Base-by-base conservation (phyloP, 371 early-diverging fungal genomes). In the Thermomucor indicae-seudaticae region DNA sequence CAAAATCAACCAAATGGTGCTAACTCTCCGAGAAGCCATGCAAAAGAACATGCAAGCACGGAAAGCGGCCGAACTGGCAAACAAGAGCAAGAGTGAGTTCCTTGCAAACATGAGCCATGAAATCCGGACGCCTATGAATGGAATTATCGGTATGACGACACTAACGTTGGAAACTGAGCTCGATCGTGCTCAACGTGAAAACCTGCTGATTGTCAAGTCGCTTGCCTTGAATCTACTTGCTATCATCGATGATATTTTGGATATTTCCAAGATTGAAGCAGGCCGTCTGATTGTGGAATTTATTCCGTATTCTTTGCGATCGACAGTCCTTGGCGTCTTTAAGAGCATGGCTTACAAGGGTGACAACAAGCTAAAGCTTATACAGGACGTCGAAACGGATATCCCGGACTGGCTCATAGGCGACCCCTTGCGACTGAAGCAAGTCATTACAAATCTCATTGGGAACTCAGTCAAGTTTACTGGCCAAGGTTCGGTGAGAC, bases 1-100 rank as follows among this genome's bases (percentile, higher is more conserved):
- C 46, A 82, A 83, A 60, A 85, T 85, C 49, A 84, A 85, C 56
- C 78, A 83, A 42, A 86, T 86, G 82, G 55, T 84, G 6, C 60
- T 60, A 30, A 73, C 72, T n/a, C 57, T 85, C 51, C 73, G 84
- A 5, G 81, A 80, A 37, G 79, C 79, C 52, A 77, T 86, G 35
- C 71, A 74, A 49, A 79, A 80, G 64, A 79, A 84, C 55, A 65
- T 74, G 14, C 74, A 72, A 28, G 84, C 86, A 24, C 57, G 25
- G 3, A 69, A 72, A 42, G 71, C 55, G 51, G 72, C 38, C 30
- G 60, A 41, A 58, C 57, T 27, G 52, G 86, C 84, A 6, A 86
- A 83, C 53, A 72, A 83, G 4, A 77, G 83, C 57, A 79, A 79
- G 48, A 72, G 72, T 25, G 72, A 70, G 43, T 74, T 74, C 35